phyloP scores from a whole-genome alignment of 495 filamentous ascomycete genomes.

The Penicillium tannophilum region DNA sequence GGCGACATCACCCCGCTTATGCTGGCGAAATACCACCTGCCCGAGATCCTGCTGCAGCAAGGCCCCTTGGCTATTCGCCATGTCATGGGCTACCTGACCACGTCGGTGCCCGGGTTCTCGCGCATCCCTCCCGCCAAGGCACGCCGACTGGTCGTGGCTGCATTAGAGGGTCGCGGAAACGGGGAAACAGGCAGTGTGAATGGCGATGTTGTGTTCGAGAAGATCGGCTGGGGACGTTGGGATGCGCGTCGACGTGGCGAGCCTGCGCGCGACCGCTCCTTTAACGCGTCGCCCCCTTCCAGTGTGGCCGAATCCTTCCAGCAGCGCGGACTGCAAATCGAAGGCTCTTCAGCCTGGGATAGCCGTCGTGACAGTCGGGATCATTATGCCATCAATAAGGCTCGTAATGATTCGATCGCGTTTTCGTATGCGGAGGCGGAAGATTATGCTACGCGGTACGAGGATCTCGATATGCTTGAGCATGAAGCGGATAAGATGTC shows the following conservation, averaged over 20 bases:
- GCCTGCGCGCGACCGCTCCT: conserved; percentile 49
- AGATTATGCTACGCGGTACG: conserved; percentile 45
- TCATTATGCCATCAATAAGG: conserved; percentile 61
- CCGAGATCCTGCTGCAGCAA: conserved; percentile 84
- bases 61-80: conserved; percentile 93
- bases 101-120: conserved; percentile 89
- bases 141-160: conserved; percentile 81
- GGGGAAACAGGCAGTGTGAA: conserved; percentile 63
- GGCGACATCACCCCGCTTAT: conserved; percentile 84
- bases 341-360: conserved; percentile 43
- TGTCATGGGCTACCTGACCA: conserved; percentile 90
- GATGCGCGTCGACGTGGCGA: conserved; percentile 77
- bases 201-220: conserved; percentile 87
- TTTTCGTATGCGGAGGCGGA: conserved; percentile 62
- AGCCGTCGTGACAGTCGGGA: conserved; percentile 42
- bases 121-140: conserved; percentile 90
- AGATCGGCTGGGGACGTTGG: conserved; percentile 98
- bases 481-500: conserved; percentile 97
- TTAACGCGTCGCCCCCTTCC: conserved; percentile 45
- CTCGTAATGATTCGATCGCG: conserved; percentile 63
- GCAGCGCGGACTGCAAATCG: conserved; percentile 67
- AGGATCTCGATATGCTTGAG: conserved; percentile 69
- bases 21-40: conserved; percentile 89
- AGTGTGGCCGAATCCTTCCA: conserved; percentile 54
- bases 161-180: conserved; percentile 73